Evolutionary conservation across 2,329 filamentous ascomycete genomes (phyloP), one percentile per base, ranked within the genome.

Genomic region (Fusarium musae): DNA sequence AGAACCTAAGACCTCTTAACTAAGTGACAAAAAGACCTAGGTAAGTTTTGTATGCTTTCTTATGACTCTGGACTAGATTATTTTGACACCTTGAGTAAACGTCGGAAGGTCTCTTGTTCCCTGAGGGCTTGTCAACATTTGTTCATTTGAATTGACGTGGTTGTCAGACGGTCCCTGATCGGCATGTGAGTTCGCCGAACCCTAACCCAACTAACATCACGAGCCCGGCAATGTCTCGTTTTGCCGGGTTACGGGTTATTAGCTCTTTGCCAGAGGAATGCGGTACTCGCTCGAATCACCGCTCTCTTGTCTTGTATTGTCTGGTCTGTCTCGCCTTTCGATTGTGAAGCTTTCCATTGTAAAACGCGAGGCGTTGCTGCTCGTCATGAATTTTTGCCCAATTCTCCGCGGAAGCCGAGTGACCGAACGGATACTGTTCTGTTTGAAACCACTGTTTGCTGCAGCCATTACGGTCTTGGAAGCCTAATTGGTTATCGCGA

Each of bases 251-350:
- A 23, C 21, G 66, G 66, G 28, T 43, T 69, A 69, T 43, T 69
- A 69, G 56, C 40, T 23, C 53, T 49, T 56, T 60, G 21, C 17
- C 59, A 56, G 46, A 68, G 71, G 71, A 73, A 73, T 73, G 71
- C 34, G 56, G 50, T 54, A 44, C 46, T 69, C 46, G 40, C 56
- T 34, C 19, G 23, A 59, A 37, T 46, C 32, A 40, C 17, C 42
- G 19, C 30, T 47, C 32, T 64, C 21, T 63, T 32, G 5, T 30
- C 50, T n/a, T 40, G 50, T 12, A n/a, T 17, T 17, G 34, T n/a
- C 13, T 12, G 50, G 34, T 17, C 15, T 28, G 34, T 54, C 34
- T 54, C 36, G 50, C 26, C 34, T 39, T 23, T 46, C 42, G 39
- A 50, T 58, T 43, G 39, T 23, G 63, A 64, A 64, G 49, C 59